Percentiles rank a stretch among this genome's conserved stretches.
Evolutionary conservation across 352 stramenopile species (phyloP).

Genomic region (Phytophthora hybrid): DNA sequence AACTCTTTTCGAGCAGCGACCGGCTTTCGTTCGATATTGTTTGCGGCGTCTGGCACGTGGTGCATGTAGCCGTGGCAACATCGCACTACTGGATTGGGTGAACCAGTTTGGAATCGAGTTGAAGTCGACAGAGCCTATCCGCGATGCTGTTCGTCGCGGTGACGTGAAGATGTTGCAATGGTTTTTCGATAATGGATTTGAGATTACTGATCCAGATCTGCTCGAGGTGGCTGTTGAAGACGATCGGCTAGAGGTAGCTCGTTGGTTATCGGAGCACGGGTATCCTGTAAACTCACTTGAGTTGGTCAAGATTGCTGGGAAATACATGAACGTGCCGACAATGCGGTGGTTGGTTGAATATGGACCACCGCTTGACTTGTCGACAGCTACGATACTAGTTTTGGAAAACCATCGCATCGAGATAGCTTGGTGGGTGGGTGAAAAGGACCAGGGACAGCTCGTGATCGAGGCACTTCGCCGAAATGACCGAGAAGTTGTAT

Average conservation of each 20-base stretch:
- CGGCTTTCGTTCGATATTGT: background rate
- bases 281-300: background rate
- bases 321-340: too few relatives aligned
- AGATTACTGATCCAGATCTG: background rate
- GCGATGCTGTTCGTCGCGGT: background rate
- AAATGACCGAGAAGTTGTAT: background rate
- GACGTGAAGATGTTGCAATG: background rate
- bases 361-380: too few relatives aligned
- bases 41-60: background rate
- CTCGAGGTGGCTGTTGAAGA: background rate
- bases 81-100: background rate
- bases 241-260: background rate
- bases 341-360: background rate
- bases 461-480: background rate
- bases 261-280: background rate
- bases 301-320: background rate
- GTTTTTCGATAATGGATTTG: background rate
- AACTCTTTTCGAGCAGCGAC: background rate
- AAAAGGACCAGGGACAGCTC: background rate
- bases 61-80: background rate
- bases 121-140: background rate
- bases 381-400: too few relatives aligned
- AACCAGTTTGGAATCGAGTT: background rate
- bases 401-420: too few relatives aligned
- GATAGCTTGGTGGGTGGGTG: background rate